Percentiles rank a stretch among this genome's conserved stretches.
phyloP scores from a whole-genome alignment of 495 filamentous ascomycete genomes.

The Jackrogersella multiformis region DNA sequence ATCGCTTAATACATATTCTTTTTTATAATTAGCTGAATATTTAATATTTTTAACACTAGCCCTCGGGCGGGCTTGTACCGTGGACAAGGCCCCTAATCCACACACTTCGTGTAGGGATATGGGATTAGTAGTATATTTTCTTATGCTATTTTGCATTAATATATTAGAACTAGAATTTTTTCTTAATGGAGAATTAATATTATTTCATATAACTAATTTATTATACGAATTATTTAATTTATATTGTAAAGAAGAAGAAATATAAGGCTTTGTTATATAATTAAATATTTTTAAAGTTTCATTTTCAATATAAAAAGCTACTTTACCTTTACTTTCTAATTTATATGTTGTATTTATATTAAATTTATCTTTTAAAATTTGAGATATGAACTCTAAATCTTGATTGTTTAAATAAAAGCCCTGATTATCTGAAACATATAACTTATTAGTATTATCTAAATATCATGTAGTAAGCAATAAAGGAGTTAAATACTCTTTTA shows the following conservation, averaged over 20 bases:
- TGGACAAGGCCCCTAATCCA: too few species aligned
- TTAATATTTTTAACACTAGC: conserved; percentile 2
- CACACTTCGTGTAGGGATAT: too few species aligned
- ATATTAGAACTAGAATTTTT: too few species aligned
- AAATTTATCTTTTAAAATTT: conserved; percentile 5
- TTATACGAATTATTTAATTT: conserved; percentile 1
- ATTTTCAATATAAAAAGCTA: too few species aligned
- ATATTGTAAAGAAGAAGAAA: conserved; percentile 6
- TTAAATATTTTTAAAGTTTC: neutral
- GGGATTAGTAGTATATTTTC: neutral
- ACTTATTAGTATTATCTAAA: conserved; percentile 4
- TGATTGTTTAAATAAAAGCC: conserved; percentile 10
- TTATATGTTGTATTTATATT: neutral
- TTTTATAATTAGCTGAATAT: conserved; percentile 6
- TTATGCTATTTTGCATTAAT: neutral
- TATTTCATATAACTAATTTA: conserved; percentile 5
- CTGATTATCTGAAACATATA: neutral
- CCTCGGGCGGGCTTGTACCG: too few species aligned
- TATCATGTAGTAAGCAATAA: conserved; percentile 3
- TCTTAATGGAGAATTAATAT: too few species aligned
- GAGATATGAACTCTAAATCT: conserved; percentile 5
- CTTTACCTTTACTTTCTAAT: conserved; percentile 7
- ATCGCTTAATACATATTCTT: conserved; percentile 1
- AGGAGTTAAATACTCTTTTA: conserved; percentile 7
- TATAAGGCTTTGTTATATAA: neutral